Percentiles rank a stretch among this genome's conserved stretches.
phyloP scores from a whole-genome alignment of 495 filamentous ascomycete species.

The Oleoguttula mirabilis region DNA sequence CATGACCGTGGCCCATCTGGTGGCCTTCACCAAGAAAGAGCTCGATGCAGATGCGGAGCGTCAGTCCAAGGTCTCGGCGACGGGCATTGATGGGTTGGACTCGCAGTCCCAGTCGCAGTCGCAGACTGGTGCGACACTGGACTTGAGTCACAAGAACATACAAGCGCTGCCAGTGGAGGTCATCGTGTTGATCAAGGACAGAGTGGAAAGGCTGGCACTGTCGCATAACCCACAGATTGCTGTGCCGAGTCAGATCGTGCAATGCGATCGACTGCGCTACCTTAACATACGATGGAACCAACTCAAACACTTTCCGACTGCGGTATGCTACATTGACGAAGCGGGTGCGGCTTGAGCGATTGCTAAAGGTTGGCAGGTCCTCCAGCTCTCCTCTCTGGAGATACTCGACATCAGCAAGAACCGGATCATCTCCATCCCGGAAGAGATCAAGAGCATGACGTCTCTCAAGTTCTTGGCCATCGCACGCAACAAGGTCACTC shows the following conservation, averaged over 20 bases:
- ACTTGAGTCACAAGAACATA: slow-evolving; percentile 75
- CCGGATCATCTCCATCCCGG: slow-evolving; percentile 62
- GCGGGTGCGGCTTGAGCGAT: background rate
- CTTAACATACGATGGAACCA: slow-evolving; percentile 86
- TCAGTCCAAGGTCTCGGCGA: slow-evolving; percentile 14
- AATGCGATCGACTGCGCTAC: slow-evolving; percentile 79
- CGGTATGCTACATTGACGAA: slow-evolving; percentile 42
- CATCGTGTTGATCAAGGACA: slow-evolving; percentile 82
- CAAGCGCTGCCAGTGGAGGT: slow-evolving; percentile 73
- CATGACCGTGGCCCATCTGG: slow-evolving; percentile 16
- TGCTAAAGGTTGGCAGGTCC: slow-evolving; percentile 39
- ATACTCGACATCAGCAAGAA: slow-evolving; percentile 87
- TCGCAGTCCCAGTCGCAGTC: too few relatives aligned
- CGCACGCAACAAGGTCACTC: slow-evolving; percentile 72
- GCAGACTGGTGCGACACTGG: slow-evolving; percentile 70
- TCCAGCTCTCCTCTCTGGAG: slow-evolving; percentile 73
- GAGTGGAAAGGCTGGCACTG: slow-evolving; percentile 77
- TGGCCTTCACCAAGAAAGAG: slow-evolving; percentile 17
- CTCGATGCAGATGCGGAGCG: slow-evolving; percentile 15
- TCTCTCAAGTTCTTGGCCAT: slow-evolving; percentile 39
- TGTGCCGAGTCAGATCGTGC: slow-evolving; percentile 69
- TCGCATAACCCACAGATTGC: slow-evolving; percentile 77
- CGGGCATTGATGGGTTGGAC: slow-evolving; percentile 11
- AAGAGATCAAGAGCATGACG: slow-evolving; percentile 62
- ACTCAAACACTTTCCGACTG: slow-evolving; percentile 75